These are phyloP conservation scores for Letharia columbiana DNA, from an alignment of 495 filamentous ascomycete genomes.

Conservation along the genomic window DNA sequence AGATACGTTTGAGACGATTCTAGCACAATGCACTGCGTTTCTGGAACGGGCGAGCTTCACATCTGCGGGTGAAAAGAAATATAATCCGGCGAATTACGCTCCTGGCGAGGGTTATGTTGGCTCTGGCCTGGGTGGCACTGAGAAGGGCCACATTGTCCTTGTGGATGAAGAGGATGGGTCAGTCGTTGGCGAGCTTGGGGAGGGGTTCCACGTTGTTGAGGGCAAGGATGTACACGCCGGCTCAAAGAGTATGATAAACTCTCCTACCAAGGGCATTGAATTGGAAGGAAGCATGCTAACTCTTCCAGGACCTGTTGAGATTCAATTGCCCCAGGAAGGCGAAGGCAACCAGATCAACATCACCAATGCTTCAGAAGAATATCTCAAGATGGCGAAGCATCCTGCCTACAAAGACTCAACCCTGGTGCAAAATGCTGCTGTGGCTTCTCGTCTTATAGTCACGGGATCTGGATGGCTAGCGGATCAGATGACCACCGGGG, in stretches of 20 bases:
- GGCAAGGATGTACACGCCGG: constrained; percentile 63
- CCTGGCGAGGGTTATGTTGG: constrained; percentile 68
- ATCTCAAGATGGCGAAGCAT: constrained; percentile 70
- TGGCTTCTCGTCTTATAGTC: constrained; percentile 87
- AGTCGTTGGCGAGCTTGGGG: constrained; percentile 82
- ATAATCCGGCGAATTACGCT: constrained; percentile 73
- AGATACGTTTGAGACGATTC: constrained; percentile 92
- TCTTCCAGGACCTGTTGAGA: constrained; percentile 74
- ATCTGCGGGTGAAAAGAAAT: constrained; percentile 37
- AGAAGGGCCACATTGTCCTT: constrained; percentile 74
- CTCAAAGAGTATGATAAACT: constrained; percentile 62
- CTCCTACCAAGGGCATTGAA: too few relatives aligned
- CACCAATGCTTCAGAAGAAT: constrained; percentile 68
- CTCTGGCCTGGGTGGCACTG: constrained; percentile 40
- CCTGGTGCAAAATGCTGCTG: constrained; percentile 80
- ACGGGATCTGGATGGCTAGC: constrained; percentile 72
- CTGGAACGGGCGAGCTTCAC: constrained; percentile 65
- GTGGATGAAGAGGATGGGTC: constrained; percentile 93
- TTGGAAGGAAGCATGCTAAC: constrained; percentile 7
- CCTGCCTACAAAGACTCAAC: constrained; percentile 82
- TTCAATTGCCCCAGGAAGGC: constrained; percentile 69
- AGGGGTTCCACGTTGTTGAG: constrained; percentile 74
- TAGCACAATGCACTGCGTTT: constrained; percentile 92
- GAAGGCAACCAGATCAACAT: constrained; percentile 61
- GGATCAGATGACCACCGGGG: constrained; percentile 63